Base-by-base conservation (phyloP, 139 green algal species). In the Chlorella sp. region DNA sequence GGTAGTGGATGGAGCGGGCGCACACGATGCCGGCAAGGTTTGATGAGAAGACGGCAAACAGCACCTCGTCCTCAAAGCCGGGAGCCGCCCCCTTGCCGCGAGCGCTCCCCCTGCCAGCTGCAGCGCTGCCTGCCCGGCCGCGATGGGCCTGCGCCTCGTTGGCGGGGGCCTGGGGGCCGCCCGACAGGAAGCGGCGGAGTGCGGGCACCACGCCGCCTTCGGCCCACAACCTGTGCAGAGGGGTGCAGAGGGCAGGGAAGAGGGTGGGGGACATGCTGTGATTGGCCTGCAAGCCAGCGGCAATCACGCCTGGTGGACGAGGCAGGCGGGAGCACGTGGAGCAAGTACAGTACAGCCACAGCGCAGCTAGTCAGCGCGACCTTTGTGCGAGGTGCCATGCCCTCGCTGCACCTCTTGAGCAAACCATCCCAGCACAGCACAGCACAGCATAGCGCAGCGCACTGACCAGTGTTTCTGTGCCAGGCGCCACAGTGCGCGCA, bases 1-100 rank as follows among this genome's bases (percentile, higher is more conserved):
- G 95, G 86, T 96, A 98, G 87, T 98, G 95, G 75, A 98, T 84
- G 25, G 90, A 93, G 12, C 95, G 91, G 0, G 95, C 90, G 72
- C 38, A 96, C 15, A 94, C 56, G 23, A 98, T 92, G 69, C 95
- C 95, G 0, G 95, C 88, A 38, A 98, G 92, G 84, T 97, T 97
- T 17, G 90, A 87, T 15, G 78, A 89, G 60, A 96, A 94, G 51
- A 98, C 57, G 20, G 95, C 83, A 13, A 81, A 86, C 34, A 93
- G 67, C 21, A 81, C 51, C 12, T 75, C 63, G 20, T 90, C 78
- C 34, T 63, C n/a, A 13, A 74, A 67, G n/a, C n/a, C 2, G 12
- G 1, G 38, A 23, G 84, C 63, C 2, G 23, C 44, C 25, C 57
- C 38, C n/a, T 38, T n/a, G 32, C 30, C n/a, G 30, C 60, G 20